Base-by-base conservation (phyloP, 208 protist species). In the Acanthamoeba quina region DNA sequence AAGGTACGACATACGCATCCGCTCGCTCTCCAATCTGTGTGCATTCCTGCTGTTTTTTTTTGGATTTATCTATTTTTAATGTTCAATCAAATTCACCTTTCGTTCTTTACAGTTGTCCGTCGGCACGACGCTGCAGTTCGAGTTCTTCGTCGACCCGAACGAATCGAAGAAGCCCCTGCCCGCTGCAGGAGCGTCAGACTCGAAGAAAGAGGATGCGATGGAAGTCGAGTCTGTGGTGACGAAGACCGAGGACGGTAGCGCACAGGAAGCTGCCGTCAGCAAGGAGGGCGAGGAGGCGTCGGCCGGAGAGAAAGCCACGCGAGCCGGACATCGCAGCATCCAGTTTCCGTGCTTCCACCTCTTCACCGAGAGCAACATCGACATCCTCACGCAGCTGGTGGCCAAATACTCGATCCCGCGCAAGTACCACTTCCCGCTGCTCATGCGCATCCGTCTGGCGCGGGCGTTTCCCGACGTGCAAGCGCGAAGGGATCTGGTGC, bases 381-480 rank as follows among this genome's bases (percentile, higher is more conserved):
- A 72, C 41, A 78, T 92, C 26, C 54, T 92, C 19, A 54, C 41
- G 68, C 49, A 80, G 52, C 29, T 92, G 88, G 88, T 92, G 88
- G 78, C 10, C 47, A 92, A 92, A 29, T 92, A 92, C 64, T 37
- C 44, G n/a, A 78, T 92, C 44, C 88, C 88, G 49, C 47, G 54
- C 47, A 78, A 92, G 64, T 78, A 80, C 41, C 88, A 92, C 64
- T 92, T 92, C 68, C 66, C 88, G 15, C 66, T 92, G 47, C 88
- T 92, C 29, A 37, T 80, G 66, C 60, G 88, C 41, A 92, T 92
- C 21, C 60, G 88, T 19, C 44, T 92, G 44, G 88, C 88, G 37
- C 58, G 88, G 10, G 58, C 88, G 29, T 92, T 92, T 29, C 88
- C 88, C 54, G 58, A 72, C 54, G 64, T 92, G n/a, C 47, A 70